Conservation (phyloP, 2,329 filamentous ascomycete species). For the Diaporthe sp. region DNA sequence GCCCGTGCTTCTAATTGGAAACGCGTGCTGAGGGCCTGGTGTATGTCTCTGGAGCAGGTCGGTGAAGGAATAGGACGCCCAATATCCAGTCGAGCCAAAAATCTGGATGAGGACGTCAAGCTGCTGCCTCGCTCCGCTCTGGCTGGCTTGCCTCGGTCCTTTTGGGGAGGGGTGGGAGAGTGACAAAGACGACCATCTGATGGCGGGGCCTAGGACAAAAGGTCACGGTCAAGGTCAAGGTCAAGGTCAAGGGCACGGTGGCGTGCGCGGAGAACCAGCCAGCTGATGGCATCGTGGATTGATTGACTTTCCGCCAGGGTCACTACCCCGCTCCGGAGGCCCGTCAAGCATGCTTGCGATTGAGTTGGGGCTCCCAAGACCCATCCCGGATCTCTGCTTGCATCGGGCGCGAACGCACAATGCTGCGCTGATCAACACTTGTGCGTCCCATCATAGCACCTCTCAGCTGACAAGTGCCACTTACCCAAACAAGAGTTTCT, state of each 20-base stretch:
- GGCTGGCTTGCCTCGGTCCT: neutral
- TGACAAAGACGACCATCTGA: neutral
- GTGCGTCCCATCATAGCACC: conserved; percentile 20
- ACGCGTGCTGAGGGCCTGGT: conserved; percentile 22
- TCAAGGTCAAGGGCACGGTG: conserved; percentile 13
- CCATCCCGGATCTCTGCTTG: conserved; percentile 19
- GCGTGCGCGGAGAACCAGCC: conserved; percentile 17
- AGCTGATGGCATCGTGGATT: conserved; percentile 33
- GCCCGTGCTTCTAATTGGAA: conserved; percentile 27
- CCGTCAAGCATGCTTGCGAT: conserved; percentile 29
- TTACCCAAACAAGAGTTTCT: conserved; percentile 32
- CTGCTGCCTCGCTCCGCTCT: neutral
- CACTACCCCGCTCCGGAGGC: conserved; percentile 27
- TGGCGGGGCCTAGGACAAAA: conserved; percentile 1
- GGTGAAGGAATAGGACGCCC: conserved; percentile 12
- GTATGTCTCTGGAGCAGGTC: neutral
- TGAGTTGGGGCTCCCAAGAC: conserved; percentile 21
- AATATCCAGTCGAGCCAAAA: neutral
- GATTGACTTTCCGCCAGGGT: conserved; percentile 31
- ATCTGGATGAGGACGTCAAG: neutral
- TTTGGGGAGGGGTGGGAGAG: neutral
- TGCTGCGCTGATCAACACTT: conserved; percentile 27
- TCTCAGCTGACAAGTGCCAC: conserved; percentile 29
- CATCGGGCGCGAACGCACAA: conserved; percentile 11
- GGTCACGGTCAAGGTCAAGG: conserved; percentile 9